A percentile compares a stretch with the other conserved stretches of the same genome.
These are phyloP conservation scores for Thozetella sp. DNA, from an alignment of 495 filamentous ascomycete species.

Conservation along the genomic window DNA sequence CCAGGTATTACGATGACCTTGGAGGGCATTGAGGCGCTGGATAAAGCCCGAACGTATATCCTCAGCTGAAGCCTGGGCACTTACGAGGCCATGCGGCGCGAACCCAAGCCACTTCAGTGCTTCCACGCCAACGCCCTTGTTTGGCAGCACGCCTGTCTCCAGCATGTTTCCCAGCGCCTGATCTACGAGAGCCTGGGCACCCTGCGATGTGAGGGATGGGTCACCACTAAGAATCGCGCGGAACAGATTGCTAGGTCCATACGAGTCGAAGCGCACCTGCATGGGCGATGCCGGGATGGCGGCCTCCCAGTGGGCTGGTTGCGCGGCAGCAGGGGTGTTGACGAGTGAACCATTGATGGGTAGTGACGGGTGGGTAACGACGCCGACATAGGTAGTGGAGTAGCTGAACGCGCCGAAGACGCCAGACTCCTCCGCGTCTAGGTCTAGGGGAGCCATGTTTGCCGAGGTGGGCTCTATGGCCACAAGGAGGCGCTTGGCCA, in stretches of 20 bases:
- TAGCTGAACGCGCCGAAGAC: constrained; percentile 31
- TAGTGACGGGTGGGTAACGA: constrained; percentile 27
- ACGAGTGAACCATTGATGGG: constrained; percentile 14
- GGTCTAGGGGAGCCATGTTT: constrained; percentile 32
- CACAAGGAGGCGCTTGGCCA: constrained; percentile 37
- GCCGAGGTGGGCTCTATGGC: constrained; percentile 31
- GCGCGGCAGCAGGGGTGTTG: constrained; percentile 13
- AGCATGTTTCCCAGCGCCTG: constrained; percentile 28
- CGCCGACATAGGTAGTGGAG: constrained; percentile 31
- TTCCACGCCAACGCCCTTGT: constrained; percentile 9
- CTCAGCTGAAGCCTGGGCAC: constrained; percentile 24
- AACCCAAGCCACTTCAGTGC: constrained; percentile 31
- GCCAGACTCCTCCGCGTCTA: constrained; percentile 24
- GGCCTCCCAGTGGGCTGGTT: constrained; percentile 8
- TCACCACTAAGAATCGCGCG: constrained; percentile 36
- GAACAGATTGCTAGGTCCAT: constrained; percentile 25
- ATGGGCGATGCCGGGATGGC: constrained; percentile 14
- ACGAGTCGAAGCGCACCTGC: constrained; percentile 19
- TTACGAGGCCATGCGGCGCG: constrained; percentile 29
- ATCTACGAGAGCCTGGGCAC: constrained; percentile 26
- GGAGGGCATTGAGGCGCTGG: constrained; percentile 33
- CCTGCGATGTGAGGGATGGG: constrained; percentile 18
- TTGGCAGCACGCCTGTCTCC: constrained; percentile 22
- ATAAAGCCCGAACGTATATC: constrained; percentile 34
- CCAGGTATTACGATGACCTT: constrained; percentile 39